Conservation (phyloP, 495 filamentous ascomycete species). For the Hypoxylon trugodes region DNA sequence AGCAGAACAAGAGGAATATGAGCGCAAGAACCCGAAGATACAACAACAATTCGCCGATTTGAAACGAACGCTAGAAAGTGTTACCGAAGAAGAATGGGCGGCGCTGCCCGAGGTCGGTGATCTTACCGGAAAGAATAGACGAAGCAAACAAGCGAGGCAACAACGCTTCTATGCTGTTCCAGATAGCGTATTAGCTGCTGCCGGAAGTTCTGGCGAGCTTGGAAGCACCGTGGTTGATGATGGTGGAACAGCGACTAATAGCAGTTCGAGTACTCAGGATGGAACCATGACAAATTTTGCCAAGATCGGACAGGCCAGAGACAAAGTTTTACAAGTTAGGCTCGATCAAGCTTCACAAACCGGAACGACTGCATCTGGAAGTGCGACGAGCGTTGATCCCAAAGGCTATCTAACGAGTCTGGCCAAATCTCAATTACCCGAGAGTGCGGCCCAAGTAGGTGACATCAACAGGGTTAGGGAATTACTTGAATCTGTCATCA, state of each 20-base stretch:
- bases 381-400: conserved; percentile 90
- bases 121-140: conserved; percentile 89
- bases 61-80: conserved; percentile 84
- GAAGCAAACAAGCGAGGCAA: conserved; percentile 80
- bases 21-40: conserved; percentile 96
- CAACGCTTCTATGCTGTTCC: conserved; percentile 96
- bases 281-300: conserved; percentile 97
- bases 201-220: conserved; percentile 79
- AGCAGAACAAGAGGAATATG: conserved; percentile 91
- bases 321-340: conserved; percentile 90
- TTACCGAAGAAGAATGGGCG: conserved; percentile 97
- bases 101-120: conserved; percentile 95
- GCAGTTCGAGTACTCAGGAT: conserved; percentile 64
- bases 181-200: conserved; percentile 92
- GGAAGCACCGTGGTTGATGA: conserved; percentile 87
- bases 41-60: conserved; percentile 98
- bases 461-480: conserved; percentile 96
- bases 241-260: conserved; percentile 60
- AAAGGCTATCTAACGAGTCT: conserved; percentile 95
- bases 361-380: conserved; percentile 75
- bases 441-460: conserved; percentile 83
- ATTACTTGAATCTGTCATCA: conserved; percentile 91
- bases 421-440: conserved; percentile 76
- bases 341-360: conserved; percentile 87
- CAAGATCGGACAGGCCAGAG: conserved; percentile 94